These are phyloP conservation scores for Cryptosporidium sp. DNA, from an alignment of 169 alveolate species.

Conservation along the genomic window DNA sequence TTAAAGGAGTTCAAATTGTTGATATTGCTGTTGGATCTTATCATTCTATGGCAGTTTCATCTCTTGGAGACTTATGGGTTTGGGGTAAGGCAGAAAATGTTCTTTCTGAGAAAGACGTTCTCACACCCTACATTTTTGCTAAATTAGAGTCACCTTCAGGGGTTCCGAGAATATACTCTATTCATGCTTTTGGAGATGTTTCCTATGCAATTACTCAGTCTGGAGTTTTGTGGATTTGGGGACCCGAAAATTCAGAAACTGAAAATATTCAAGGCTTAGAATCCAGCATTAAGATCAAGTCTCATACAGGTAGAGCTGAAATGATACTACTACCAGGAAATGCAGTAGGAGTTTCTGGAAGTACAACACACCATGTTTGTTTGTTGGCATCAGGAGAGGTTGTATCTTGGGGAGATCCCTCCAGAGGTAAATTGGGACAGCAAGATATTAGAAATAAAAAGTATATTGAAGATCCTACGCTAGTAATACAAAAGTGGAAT, in stretches of 20 bases:
- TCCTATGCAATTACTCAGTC: slow-evolving; percentile 57
- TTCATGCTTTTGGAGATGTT: slow-evolving; percentile 46
- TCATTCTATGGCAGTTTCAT: slow-evolving; percentile 79
- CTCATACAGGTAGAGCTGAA: slow-evolving; percentile 52
- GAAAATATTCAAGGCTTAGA: neutral
- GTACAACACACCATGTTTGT: slow-evolving; percentile 37
- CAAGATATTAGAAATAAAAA: neutral
- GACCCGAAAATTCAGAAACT: slow-evolving; percentile 15
- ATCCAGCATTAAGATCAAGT: neutral
- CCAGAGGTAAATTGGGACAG: slow-evolving; percentile 36
- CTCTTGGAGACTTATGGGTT: slow-evolving; percentile 78
- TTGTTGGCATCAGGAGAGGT: slow-evolving; percentile 41
- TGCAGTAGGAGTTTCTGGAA: slow-evolving; percentile 44
- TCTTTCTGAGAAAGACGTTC: slow-evolving; percentile 34
- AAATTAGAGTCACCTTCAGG: slow-evolving; percentile 78
- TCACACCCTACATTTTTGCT: slow-evolving; percentile 66
- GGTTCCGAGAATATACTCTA: slow-evolving; percentile 45
- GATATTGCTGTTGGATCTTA: slow-evolving; percentile 77
- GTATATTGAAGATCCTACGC: slow-evolving; percentile 10
- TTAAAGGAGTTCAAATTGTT: slow-evolving; percentile 47
- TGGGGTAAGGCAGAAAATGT: slow-evolving; percentile 77
- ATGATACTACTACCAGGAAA: slow-evolving; percentile 35
- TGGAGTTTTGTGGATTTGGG: slow-evolving; percentile 58
- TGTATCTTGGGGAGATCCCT: slow-evolving; percentile 47
- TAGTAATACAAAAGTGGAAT: slow-evolving; percentile 56